Base-by-base conservation (phyloP, 352 stramenopile species). In the Blastocystis sp. region DNA sequence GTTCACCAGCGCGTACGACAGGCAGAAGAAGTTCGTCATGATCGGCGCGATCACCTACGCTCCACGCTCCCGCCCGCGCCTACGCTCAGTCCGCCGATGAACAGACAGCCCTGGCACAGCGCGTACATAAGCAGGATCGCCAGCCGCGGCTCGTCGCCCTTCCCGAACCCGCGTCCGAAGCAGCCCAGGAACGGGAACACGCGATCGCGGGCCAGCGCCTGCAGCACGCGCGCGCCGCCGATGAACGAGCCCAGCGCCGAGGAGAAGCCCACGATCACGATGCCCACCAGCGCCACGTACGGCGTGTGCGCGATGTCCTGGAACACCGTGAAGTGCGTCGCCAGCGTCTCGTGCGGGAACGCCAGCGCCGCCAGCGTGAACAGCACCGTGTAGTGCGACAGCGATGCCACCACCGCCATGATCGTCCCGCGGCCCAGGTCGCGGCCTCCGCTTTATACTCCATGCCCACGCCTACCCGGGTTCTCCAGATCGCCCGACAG, bases 21-120 rank as follows among this genome's bases (percentile, higher is more conserved):
- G 89, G 40, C 92, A 93, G 89, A 94, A 95, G 90, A 94, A 94
- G 11, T 91, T 93, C 7, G 92, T 93, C 89, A 93, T 94, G 40
- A 95, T 93, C 28, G 92, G 92, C 21, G 92, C 92, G 41, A 95
- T 77, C 2, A 60, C 34, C 66, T 77, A 77, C 7, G 17, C 52
- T 14, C 2, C 5, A 84, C 4, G 0, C 23, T 0, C 21, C 14
- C 7, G 17, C 53, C 17, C 11, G 40, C 9, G 43, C 59, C 91
- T 61, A 94, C 88, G 65, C 94, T 91, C 62, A 95, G 62, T 66
- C 93, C 91, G 9, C 92, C 92, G 62, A 94, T 91, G 61, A 92
- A 94, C 65, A 93, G 93, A 70, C 93, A 94, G 7, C 92, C 70
- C 65, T 94, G 90, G 0, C 92, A 91, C 23, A 95, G 66, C 0